Base-by-base conservation (phyloP, 805 yeast genomes). In the Kuraishia cidri region DNA sequence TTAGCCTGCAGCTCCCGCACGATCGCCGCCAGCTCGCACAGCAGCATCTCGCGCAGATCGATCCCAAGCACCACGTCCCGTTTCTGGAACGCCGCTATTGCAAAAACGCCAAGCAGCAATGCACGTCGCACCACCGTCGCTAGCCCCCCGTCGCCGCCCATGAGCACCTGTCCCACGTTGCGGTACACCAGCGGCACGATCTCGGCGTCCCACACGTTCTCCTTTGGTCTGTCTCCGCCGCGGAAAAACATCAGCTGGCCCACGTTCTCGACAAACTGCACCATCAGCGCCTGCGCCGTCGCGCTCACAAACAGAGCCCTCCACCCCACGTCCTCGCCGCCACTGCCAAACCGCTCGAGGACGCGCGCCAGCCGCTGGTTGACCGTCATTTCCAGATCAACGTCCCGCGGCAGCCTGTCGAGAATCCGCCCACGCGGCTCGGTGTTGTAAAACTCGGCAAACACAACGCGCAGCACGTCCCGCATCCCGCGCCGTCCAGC, bases 141-240 rank as follows among this genome's bases (percentile, higher is more conserved):
- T n/a, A n/a, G n/a, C n/a, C n/a, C n/a, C n/a, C n/a, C n/a, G n/a
- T n/a, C n/a, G n/a, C n/a, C n/a, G n/a, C n/a, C n/a, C n/a, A n/a
- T n/a, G 10, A 25, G 27, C n/a, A 65, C 40, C 15, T 37, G 36
- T 9, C 42, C 42, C n/a, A 34, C 18, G 17, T 20, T 26, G 12
- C 34, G 31, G 16, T 25, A 32, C 4, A 40, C 26, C 25, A 31
- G 18, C 5, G 41, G 37, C 3, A 33, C 16, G 9, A 40, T 29
- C 34, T 53, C 23, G 3, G 38, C 29, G 26, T 37, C 30, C 8
- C 39, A 34, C 12, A 54, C 45, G 6, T 44, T 39, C 6, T 41
- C 34, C 15, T 30, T n/a, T n/a, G n/a, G n/a, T n/a, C n/a, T n/a
- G n/a, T n/a, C n/a, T n/a, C n/a, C n/a, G n/a, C n/a, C n/a, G n/a